Evolutionary conservation across 2,329 filamentous ascomycete genomes (phyloP), one percentile per base, ranked within the genome.

Genomic region (Talaromyces amestolkiae): DNA sequence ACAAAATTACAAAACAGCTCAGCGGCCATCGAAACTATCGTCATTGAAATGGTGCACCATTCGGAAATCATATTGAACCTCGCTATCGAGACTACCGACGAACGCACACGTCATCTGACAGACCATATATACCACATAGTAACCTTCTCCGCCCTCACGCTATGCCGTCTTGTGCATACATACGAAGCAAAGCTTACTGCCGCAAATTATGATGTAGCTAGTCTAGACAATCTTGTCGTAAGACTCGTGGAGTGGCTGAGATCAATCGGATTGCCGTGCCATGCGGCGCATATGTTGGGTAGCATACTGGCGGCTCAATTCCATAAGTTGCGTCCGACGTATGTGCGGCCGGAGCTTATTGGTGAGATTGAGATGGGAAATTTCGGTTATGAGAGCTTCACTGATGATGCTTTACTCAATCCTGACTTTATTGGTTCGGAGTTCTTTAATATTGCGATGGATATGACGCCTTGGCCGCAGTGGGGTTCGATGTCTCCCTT

Each of bases 91-190:
- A 80, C 79, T 2, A 72, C 77, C 1, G 80, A 83, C 56, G 77
- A 81, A 24, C 76, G 79, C 1, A 82, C 79, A 1, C 74, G 75
- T 15, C 79, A 83, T 68, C 69, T 82, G 4, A 81, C 75, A 3
- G 80, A 83, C 63, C 80, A 82, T 59, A 80, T 82, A 22, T 82
- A 82, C 65, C 80, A 82, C 65, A 79, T 82, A 72, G 79, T 82
- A 58, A 80, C 79, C 5, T 83, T 82, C 62, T 76, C 80, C 0
- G 80, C 75, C 2, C 45, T 65, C 1, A 65, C 63, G 1, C 63
- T 65, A 2, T 65, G 63, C 15, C 63, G 79, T 33, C 61, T 82
- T 1, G 67, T 81, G 3, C 74, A 75, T 60, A 75, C 64, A 41
- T 78, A 80, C 64, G 78, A 78, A 65, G 41, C 31, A 22, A 69